A percentile compares a stretch with the other conserved stretches of the same genome.
Evolutionary conservation across 2,329 filamentous ascomycete species (phyloP).

Genomic region (Decorospora gaudefroyi): DNA sequence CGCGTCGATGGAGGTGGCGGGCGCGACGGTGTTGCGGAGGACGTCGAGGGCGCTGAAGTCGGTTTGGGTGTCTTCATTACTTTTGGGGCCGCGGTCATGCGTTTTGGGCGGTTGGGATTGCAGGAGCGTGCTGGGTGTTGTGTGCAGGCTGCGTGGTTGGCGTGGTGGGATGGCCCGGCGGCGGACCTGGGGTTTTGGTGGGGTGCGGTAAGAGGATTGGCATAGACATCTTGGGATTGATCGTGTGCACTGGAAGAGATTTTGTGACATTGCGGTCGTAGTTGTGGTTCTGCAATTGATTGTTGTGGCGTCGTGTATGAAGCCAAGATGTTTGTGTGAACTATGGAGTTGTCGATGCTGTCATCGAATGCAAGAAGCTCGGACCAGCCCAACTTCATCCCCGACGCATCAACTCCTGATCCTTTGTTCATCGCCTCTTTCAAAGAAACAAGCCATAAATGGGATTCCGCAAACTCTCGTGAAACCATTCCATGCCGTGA

Average conservation of each 20-base stretch:
- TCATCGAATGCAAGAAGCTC: constrained; percentile 11
- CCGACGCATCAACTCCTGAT: background rate
- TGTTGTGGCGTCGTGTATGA: constrained; percentile 2
- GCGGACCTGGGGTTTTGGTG: constrained; percentile 1
- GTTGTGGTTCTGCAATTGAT: constrained; percentile 11
- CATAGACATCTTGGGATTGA: constrained; percentile 12
- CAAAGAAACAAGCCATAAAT: background rate
- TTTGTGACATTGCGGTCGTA: constrained; percentile 21
- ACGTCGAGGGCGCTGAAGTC: constrained; percentile 81
- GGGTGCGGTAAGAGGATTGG: background rate
- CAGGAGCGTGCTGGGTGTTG: constrained; percentile 14
- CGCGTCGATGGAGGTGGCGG: constrained; percentile 81
- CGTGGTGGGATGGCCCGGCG: constrained; percentile 1
- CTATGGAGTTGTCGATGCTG: constrained; percentile 11
- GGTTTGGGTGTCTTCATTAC: constrained; percentile 65
- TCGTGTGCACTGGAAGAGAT: constrained; percentile 17
- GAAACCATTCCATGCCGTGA: too few species aligned
- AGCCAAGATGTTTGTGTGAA: constrained; percentile 1
- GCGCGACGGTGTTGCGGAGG: constrained; percentile 72
- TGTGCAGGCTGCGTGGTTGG: constrained; percentile 29
- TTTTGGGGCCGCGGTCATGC: constrained; percentile 64
- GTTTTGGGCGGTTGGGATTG: constrained; percentile 50
- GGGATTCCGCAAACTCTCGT: too few species aligned
- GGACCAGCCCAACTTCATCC: constrained; percentile 2
- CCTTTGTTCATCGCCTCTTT: background rate